A percentile compares a stretch with the other conserved stretches of the same genome.
Conservation (phyloP, 2,329 filamentous ascomycete species). For the Fusarium sp. region DNA sequence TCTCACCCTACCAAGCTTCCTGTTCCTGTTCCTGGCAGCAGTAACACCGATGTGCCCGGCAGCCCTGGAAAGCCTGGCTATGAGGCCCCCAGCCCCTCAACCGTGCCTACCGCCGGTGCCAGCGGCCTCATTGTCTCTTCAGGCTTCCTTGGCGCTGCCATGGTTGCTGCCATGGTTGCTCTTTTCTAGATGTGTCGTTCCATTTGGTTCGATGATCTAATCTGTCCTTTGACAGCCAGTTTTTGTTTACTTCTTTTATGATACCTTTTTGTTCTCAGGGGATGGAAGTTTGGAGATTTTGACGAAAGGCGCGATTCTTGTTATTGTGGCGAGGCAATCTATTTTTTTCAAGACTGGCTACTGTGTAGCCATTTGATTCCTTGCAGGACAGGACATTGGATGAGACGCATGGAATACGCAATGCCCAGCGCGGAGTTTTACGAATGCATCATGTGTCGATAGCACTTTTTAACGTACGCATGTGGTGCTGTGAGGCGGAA, state of each 20-base stretch:
- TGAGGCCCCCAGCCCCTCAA: slow-evolving; percentile 32
- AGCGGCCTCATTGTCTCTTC: slow-evolving; percentile 56
- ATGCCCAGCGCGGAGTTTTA: slow-evolving; percentile 46
- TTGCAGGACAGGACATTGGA: slow-evolving; percentile 47
- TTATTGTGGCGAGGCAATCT: slow-evolving; percentile 33
- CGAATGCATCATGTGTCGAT: slow-evolving; percentile 35
- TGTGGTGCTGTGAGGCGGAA: slow-evolving; percentile 34
- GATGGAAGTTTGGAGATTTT: slow-evolving; percentile 51
- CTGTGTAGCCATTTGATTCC: slow-evolving; percentile 42
- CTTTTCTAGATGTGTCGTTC: slow-evolving; percentile 49
- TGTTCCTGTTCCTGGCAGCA: slow-evolving; percentile 41
- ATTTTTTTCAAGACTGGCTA: slow-evolving; percentile 40
- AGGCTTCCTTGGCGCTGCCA: slow-evolving; percentile 56
- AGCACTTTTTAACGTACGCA: slow-evolving; percentile 13
- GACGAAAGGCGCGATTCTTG: slow-evolving; percentile 28
- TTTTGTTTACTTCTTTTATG: slow-evolving; percentile 40
- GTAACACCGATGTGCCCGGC: slow-evolving; percentile 34
- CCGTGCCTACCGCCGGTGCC: slow-evolving; percentile 51
- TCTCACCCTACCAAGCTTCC: slow-evolving; percentile 38
- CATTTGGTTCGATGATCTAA: slow-evolving; percentile 16
- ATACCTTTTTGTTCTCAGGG: slow-evolving; percentile 47
- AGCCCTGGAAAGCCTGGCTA: slow-evolving; percentile 20
- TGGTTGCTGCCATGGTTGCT: slow-evolving; percentile 58
- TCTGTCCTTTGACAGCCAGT: slow-evolving; percentile 1
- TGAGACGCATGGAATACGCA: slow-evolving; percentile 42